Evolutionary conservation across 257 asterid species (phyloP).

Genomic region (Nicotiana attenuata): DNA sequence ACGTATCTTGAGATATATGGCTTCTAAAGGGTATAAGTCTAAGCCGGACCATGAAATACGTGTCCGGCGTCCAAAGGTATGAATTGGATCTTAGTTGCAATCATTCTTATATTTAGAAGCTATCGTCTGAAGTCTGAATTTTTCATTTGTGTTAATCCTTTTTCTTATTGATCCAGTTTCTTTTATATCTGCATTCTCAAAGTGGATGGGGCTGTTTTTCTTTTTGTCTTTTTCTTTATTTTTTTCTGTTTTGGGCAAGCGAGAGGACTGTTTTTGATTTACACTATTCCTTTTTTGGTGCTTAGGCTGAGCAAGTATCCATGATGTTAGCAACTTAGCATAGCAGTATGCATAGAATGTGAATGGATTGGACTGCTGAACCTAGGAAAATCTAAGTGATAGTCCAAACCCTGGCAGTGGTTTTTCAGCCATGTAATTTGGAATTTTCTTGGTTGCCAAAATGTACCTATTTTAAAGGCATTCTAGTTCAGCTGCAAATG

Average conservation of each 20-base stretch:
- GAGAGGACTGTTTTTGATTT: not conserved
- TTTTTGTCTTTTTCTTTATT: not conserved
- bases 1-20: slow-evolving; percentile 54
- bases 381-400: not conserved
- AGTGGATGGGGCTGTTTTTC: not conserved
- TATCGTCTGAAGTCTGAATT: not conserved
- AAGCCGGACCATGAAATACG: slow-evolving; percentile 92
- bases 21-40: slow-evolving; percentile 97
- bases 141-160: not conserved
- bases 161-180: not conserved
- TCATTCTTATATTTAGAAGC: not conserved
- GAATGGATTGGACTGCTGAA: not conserved
- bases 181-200: not conserved
- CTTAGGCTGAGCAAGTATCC: not conserved
- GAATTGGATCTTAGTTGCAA: slow-evolving; percentile 12
- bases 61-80: slow-evolving; percentile 88
- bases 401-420: not conserved
- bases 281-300: not conserved
- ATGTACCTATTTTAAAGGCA: not conserved
- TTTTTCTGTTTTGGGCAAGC: not conserved
- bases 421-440: not conserved
- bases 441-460: not conserved
- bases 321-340: not conserved
- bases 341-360: not conserved
- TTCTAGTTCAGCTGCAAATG: not conserved